These are phyloP conservation scores for Ustilago crameri DNA, from an alignment of 1,284 basidiomycete genomes.

Conservation along the genomic window DNA sequence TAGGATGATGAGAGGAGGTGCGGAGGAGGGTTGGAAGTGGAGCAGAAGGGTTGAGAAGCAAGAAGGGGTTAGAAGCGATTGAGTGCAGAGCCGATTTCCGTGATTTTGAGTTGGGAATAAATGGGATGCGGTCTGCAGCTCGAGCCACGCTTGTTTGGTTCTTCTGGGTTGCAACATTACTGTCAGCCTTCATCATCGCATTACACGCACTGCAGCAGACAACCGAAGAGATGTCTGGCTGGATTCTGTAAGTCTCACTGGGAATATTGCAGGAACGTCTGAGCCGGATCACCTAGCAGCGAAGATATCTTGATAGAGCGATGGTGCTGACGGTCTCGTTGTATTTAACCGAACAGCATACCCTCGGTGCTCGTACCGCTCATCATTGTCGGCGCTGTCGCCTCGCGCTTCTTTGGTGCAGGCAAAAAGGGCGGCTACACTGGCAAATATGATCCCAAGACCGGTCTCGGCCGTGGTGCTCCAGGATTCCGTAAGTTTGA, in stretches of 20 bases:
- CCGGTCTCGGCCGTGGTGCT: constrained; percentile 61
- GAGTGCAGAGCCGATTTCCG: constrained; percentile 26
- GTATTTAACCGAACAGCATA: constrained; percentile 21
- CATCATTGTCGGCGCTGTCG: constrained; percentile 45
- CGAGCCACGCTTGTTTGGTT: background rate
- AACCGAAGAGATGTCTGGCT: constrained; percentile 25
- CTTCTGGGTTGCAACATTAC: background rate
- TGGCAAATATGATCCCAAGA: constrained; percentile 61
- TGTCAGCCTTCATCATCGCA: background rate
- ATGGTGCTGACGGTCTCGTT: background rate
- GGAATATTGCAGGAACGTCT: no score
- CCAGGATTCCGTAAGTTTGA: constrained; percentile 58
- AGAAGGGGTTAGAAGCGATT: background rate
- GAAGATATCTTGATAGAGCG: background rate
- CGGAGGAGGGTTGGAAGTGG: background rate
- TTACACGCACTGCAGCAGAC: background rate
- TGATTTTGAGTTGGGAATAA: constrained; percentile 9
- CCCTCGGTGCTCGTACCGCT: constrained; percentile 51
- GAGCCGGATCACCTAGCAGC: background rate
- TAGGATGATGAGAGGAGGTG: background rate
- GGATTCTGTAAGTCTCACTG: constrained; percentile 51
- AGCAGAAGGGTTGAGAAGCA: background rate
- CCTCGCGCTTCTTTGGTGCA: constrained; percentile 36
- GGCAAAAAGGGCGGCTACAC: constrained; percentile 29
- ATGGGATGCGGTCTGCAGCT: constrained; percentile 15